Evolutionary conservation across 108 stramenopile genomes (phyloP).

Genomic region (Fragilaria crotonensis): DNA sequence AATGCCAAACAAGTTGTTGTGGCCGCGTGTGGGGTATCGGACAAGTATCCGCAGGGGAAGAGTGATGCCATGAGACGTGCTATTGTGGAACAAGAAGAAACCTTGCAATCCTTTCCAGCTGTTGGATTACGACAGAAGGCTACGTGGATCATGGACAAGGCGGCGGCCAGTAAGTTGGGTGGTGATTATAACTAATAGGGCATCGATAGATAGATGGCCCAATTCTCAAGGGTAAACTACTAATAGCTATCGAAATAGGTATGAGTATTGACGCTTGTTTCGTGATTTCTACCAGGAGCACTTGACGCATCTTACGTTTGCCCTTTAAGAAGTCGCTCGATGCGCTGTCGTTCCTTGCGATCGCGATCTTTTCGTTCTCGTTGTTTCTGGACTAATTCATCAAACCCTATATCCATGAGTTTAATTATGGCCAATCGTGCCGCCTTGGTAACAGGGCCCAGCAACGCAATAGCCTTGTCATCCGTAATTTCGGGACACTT

Average conservation of each 20-base stretch:
- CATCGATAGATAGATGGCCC: too few species aligned
- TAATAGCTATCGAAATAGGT: too few species aligned
- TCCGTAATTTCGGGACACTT: conserved; percentile 78
- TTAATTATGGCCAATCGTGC: conserved; percentile 82
- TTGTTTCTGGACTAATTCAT: conserved; percentile 81
- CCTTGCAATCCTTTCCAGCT: conserved; percentile 57
- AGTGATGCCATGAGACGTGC: conserved; percentile 61
- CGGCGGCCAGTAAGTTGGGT: conserved; percentile 46
- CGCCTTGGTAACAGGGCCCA: conserved; percentile 86
- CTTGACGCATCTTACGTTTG: too few species aligned
- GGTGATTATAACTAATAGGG: conserved; percentile 8
- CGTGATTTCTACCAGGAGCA: too few species aligned
- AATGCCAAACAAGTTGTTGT: conserved; percentile 54
- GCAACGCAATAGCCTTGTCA: conserved; percentile 64
- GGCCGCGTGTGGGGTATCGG: conserved; percentile 56
- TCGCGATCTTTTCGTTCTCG: conserved; percentile 76
- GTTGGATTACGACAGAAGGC: conserved; percentile 49
- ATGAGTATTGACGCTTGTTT: too few species aligned
- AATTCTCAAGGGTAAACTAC: too few species aligned
- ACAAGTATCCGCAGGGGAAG: conserved; percentile 80
- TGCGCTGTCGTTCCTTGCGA: conserved; percentile 64
- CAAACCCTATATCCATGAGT: conserved; percentile 87
- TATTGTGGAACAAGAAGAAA: conserved; percentile 44
- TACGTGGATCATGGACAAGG: conserved; percentile 67
- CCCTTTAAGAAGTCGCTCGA: conserved; percentile 43